Evolutionary conservation across 768 basidiomycete species (phyloP), one percentile per base, ranked within the genome.

Genomic region (Russula lepida): DNA sequence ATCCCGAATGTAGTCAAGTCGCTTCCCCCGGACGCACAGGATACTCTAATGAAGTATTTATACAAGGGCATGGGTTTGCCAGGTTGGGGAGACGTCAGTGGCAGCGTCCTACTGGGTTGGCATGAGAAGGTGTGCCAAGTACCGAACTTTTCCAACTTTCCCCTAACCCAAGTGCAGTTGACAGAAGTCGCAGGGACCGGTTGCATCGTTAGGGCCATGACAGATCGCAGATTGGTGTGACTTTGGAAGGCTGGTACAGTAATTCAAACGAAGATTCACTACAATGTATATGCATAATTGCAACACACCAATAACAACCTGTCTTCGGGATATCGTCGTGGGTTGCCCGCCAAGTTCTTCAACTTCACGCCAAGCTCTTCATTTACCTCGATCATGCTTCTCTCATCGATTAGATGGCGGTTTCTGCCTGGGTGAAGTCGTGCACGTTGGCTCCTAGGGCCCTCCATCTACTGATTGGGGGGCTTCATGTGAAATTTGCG

Each of bases 11-110:
- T 89, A 53, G 79, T 97, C 71, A 88, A 85, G 68, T 72, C 79
- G 0, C 79, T 98, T 32, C 80, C 85, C 3, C 80, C 80, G 66
- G 87, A 90, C 54, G 75, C 81, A 47, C 91, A 94, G 69, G 95
- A 97, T 69, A 89, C 86, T 33, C 79, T 98, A 56, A 98, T 97
- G 95, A 95, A 95, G 71, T 98, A 95, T 70, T 77, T 98, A 17
- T 98, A 98, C 82, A 98, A 98, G 76, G 95, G 92, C 17, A 98
- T 97, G 95, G 82, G 78, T 19, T 73, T 79, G 68, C 76, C 79
- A 2, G 84, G 78, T 17, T 78, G 81, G 71, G 79, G 82, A 32
- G 85, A 86, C 64, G 77, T 84, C 59, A 82, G 78, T 66, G 84
- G 84, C 46, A 85, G 83, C 64, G 84, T 86, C 39, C 73, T 88